Conservation (phyloP, 2,329 filamentous ascomycete species). For the Colletotrichum theobromicola region DNA sequence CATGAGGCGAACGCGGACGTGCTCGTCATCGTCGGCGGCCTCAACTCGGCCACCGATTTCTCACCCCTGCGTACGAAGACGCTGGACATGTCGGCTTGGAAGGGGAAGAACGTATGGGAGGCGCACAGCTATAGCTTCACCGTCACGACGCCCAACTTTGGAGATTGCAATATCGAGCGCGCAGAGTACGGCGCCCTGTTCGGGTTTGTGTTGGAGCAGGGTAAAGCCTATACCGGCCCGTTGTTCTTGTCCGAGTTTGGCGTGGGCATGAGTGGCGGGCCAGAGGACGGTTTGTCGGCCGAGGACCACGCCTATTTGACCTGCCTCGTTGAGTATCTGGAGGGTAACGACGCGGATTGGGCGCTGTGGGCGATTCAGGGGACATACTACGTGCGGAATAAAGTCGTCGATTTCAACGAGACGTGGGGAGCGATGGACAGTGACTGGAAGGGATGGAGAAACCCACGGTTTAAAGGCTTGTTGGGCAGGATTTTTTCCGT, state of each 20-base stretch:
- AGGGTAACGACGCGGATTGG: constrained; percentile 64
- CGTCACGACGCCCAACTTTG: constrained; percentile 46
- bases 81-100: constrained; percentile 51
- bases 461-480: constrained; percentile 36
- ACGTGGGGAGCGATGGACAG: constrained; percentile 54
- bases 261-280: constrained; percentile 51
- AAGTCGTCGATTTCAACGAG: constrained; percentile 56
- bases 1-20: constrained; percentile 57
- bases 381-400: constrained; percentile 62
- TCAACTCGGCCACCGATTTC: constrained; percentile 59
- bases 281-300: constrained; percentile 43
- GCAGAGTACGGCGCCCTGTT: constrained; percentile 50
- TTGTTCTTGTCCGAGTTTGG: constrained; percentile 66
- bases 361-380: constrained; percentile 63
- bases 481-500: constrained; percentile 43
- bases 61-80: constrained; percentile 40
- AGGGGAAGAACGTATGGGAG: constrained; percentile 64
- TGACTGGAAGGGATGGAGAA: constrained; percentile 44
- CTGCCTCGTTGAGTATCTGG: constrained; percentile 58
- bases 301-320: constrained; percentile 53
- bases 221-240: constrained; percentile 53
- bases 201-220: constrained; percentile 58
- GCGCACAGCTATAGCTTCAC: constrained; percentile 64
- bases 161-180: constrained; percentile 48
- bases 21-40: constrained; percentile 59